These are phyloP conservation scores for Turritis glabra DNA, from an alignment of 345 rosid species.

Conservation along the genomic window DNA sequence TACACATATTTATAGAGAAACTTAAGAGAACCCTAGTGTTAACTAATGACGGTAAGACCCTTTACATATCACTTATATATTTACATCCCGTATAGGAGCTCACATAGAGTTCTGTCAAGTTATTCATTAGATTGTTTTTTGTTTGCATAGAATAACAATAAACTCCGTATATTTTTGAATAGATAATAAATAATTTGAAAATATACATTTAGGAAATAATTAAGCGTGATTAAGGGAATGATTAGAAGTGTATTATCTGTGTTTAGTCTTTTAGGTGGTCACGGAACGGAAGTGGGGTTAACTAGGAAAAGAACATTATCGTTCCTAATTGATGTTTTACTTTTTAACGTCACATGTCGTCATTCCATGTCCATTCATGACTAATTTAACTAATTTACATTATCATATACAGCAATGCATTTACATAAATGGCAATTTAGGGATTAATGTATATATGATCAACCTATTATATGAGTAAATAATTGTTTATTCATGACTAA, in stretches of 20 bases:
- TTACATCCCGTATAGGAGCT: too few species aligned
- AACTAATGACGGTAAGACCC: too few species aligned
- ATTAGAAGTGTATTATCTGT: background rate
- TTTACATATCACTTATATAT: too few species aligned
- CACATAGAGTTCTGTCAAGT: too few species aligned
- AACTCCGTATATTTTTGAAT: too few species aligned
- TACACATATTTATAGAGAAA: too few species aligned
- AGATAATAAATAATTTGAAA: too few species aligned
- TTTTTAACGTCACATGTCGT: background rate
- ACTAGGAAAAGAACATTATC: constrained; percentile 8
- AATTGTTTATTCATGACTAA: background rate
- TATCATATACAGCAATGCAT: background rate
- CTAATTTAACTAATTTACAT: background rate
- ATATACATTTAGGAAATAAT: background rate
- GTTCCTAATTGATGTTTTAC: background rate
- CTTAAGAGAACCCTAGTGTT: too few species aligned
- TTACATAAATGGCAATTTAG: background rate
- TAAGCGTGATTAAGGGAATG: background rate
- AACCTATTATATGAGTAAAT: background rate
- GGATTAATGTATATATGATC: too few species aligned
- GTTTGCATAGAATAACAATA: too few species aligned
- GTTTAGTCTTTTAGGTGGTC: background rate
- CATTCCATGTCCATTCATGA: background rate
- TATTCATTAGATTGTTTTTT: too few species aligned
- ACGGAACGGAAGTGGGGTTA: background rate